These are phyloP conservation scores for Alternaria atra DNA, from an alignment of 2,329 filamentous ascomycete species.

Conservation along the genomic window DNA sequence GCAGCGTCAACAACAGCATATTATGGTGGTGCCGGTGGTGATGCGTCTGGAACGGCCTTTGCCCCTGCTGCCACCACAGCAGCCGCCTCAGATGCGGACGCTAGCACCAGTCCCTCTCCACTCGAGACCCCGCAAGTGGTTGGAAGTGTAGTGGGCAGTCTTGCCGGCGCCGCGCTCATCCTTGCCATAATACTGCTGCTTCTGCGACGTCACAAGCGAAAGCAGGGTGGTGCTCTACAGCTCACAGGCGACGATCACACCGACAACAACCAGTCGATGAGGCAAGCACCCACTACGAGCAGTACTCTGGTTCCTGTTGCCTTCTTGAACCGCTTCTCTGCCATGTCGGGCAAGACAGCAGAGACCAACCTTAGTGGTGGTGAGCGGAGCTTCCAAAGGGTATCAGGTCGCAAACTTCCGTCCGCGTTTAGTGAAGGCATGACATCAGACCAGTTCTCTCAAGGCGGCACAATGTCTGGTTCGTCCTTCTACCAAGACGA, in stretches of 20 bases:
- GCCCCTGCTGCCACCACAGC: constrained; percentile 24
- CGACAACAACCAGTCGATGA: constrained; percentile 50
- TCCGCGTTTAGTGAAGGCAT: constrained; percentile 60
- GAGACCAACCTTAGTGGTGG: constrained; percentile 48
- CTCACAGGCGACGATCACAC: constrained; percentile 39
- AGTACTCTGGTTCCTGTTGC: constrained; percentile 51
- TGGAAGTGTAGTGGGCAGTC: constrained; percentile 69
- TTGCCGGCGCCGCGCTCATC: constrained; percentile 65
- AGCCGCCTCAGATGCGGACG: constrained; percentile 13
- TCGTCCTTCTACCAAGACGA: constrained; percentile 58
- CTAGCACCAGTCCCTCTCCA: constrained; percentile 30
- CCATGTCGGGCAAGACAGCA: constrained; percentile 48
- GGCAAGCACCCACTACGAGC: constrained; percentile 46
- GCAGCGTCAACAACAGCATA: constrained; percentile 17
- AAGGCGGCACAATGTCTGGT: constrained; percentile 45
- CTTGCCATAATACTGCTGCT: constrained; percentile 62
- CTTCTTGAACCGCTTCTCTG: constrained; percentile 51
- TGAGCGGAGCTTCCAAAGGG: constrained; percentile 57
- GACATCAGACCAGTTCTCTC: constrained; percentile 51
- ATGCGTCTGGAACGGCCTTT: constrained; percentile 28
- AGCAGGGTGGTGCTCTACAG: constrained; percentile 40
- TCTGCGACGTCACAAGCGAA: constrained; percentile 61
- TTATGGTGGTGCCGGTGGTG: constrained; percentile 21
- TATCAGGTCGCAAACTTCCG: constrained; percentile 60
- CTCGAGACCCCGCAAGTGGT: constrained; percentile 64